Base-by-base conservation (phyloP, 495 filamentous ascomycete species). In the Penicillium egyptiacum region DNA sequence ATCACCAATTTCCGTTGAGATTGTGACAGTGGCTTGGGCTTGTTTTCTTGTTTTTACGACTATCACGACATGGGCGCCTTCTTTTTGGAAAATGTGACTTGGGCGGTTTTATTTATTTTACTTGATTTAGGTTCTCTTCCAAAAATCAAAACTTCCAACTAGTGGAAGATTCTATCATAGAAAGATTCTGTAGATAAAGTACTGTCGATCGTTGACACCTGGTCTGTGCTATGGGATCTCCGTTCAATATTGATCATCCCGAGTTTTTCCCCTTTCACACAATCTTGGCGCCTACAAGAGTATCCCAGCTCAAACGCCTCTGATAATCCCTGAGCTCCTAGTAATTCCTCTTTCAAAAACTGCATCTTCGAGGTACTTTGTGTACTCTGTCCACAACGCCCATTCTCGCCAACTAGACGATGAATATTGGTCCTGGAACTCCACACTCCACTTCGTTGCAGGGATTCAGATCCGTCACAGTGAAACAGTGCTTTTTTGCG, bases 1-100 rank as follows among this genome's bases (percentile, higher is more conserved):
- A 69, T 78, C 41, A 78, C 75, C 49, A 75, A 75, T 55, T 70
- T 78, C 49, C 53, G 63, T 39, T 67, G 52, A 61, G 37, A 33
- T 23, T 45, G 26, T 46, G 51, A 16, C 35, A 30, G 35, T 49
- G 35, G 57, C 45, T 37, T 55, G 55, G 51, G 26, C 47, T 51
- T 51, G 42, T 50, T 60, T 56, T 61, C 37, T 43, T 43, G 39
- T 43, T 59, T 55, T 62, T 42, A 53, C 30, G 55, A 65, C 44
- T 40, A 55, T 46, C 14, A 50, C 33, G 53, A 55, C 35, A 39
- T 35, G 41, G 41, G 28, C 41, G 28, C 35, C 25, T 22, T 17
- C 7, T 31, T 4, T 30, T 31, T 20, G 45, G 25, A 30, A 47
- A 47, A 17, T 47, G 25, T 8, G 26, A 28, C n/a, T 28, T 28